Evolutionary conservation across 2,329 filamentous ascomycete genomes (phyloP).

Genomic region (Pseudophaeomoniella oleicola): DNA sequence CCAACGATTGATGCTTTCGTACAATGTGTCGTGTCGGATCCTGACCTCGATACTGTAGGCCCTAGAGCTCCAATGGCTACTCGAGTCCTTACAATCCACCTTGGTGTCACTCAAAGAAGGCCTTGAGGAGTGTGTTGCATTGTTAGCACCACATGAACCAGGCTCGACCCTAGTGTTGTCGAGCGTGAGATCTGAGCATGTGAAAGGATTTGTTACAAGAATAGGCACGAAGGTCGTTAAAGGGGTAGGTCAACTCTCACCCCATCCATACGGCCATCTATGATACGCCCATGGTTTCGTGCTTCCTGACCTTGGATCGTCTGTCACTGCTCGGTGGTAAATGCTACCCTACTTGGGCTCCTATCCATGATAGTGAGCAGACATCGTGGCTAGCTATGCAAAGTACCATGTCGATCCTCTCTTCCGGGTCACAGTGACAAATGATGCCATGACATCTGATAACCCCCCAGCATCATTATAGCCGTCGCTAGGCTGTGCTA

Average conservation of each 20-base stretch:
- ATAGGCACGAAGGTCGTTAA: conserved; percentile 85
- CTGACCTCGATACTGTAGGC: conserved; percentile 20
- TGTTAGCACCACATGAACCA: conserved; percentile 71
- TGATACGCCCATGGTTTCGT: no score
- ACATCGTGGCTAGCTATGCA: no score
- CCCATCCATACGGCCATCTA: no score
- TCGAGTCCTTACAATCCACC: conserved; percentile 45
- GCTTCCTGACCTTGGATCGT: no score
- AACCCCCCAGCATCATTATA: no score
- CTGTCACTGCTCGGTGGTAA: no score
- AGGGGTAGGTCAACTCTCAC: conserved; percentile 44
- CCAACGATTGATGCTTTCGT: conserved; percentile 1
- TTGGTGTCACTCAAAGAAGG: conserved; percentile 50
- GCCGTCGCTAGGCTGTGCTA: no score
- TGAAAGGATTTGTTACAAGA: conserved; percentile 86
- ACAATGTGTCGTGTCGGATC: conserved; percentile 1
- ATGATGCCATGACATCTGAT: no score
- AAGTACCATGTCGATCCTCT: no score
- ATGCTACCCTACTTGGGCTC: no score
- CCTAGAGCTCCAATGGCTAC: conserved; percentile 49
- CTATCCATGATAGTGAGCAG: no score
- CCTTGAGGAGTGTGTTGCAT: conserved; percentile 74
- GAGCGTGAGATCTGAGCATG: conserved; percentile 69
- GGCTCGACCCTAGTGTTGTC: conserved; percentile 83
- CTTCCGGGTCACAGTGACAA: no score